phyloP scores from a whole-genome alignment of 345 rosid genomes.

The Noccaea caerulescens region DNA sequence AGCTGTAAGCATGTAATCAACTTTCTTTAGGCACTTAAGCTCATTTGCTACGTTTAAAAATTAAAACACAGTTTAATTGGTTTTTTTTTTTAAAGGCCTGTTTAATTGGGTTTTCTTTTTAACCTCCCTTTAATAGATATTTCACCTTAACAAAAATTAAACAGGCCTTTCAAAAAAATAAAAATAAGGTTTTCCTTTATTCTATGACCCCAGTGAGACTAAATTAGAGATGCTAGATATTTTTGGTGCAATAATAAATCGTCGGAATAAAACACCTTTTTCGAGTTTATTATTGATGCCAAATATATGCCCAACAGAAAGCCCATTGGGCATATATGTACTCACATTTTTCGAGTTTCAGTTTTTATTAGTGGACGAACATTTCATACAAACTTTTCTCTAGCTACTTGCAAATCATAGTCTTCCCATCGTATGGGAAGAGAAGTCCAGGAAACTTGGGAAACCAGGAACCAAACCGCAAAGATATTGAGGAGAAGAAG shows the following conservation, averaged over 20 bases:
- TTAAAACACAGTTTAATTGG: background rate
- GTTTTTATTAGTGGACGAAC: background rate
- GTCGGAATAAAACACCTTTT: background rate
- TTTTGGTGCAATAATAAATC: background rate
- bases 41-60: background rate
- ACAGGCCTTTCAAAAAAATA: background rate
- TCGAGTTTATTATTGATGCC: background rate
- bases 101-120: background rate
- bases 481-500: slow-evolving; percentile 30
- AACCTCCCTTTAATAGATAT: background rate
- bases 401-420: slow-evolving; percentile 22
- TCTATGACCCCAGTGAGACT: background rate
- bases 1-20: background rate
- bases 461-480: slow-evolving; percentile 27
- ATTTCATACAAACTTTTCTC: slow-evolving; percentile 5
- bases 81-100: background rate
- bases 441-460: slow-evolving; percentile 9
- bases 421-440: slow-evolving; percentile 12
- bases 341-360: background rate
- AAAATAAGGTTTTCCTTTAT: no score
- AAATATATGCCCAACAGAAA: background rate
- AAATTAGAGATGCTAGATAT: slow-evolving; percentile 6
- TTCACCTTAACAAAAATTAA: background rate
- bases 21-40: background rate
- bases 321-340: background rate